Evolutionary conservation across 768 basidiomycete genomes (phyloP).

Genomic region (Naganishia kalamii): DNA sequence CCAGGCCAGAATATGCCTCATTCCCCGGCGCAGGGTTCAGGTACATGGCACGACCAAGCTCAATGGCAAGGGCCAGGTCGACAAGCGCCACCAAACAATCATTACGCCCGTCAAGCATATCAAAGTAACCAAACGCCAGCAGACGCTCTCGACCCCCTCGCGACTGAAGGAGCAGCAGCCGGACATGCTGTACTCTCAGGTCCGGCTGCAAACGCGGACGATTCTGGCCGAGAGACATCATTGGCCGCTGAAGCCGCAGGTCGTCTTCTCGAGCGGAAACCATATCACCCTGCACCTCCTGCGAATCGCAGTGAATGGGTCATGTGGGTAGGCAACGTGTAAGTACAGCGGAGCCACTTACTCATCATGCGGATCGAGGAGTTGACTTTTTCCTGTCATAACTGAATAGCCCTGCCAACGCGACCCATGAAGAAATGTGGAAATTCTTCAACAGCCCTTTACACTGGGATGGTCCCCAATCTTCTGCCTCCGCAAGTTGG

Average conservation of each 20-base stretch:
- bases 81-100: background rate
- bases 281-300: constrained; percentile 45
- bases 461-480: constrained; percentile 23
- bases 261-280: constrained; percentile 30
- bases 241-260: background rate
- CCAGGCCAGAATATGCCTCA: background rate
- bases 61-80: background rate
- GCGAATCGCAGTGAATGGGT: constrained; percentile 80
- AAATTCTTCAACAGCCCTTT: constrained; percentile 61
- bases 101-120: background rate
- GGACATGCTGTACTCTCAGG: background rate
- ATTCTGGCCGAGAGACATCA: background rate
- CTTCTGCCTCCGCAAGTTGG: constrained; percentile 25
- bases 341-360: background rate
- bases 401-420: constrained; percentile 58
- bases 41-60: background rate
- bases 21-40: background rate
- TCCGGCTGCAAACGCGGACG: background rate
- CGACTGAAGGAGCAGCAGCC: no score
- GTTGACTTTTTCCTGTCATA: no score
- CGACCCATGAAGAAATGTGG: constrained; percentile 78
- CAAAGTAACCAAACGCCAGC: no score
- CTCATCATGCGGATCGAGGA: background rate
- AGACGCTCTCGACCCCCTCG: no score
- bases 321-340: constrained; percentile 91